Evolutionary conservation across 495 filamentous ascomycete species (phyloP), one percentile per base, ranked within the genome.

Genomic region (Annulohypoxylon bovei): DNA sequence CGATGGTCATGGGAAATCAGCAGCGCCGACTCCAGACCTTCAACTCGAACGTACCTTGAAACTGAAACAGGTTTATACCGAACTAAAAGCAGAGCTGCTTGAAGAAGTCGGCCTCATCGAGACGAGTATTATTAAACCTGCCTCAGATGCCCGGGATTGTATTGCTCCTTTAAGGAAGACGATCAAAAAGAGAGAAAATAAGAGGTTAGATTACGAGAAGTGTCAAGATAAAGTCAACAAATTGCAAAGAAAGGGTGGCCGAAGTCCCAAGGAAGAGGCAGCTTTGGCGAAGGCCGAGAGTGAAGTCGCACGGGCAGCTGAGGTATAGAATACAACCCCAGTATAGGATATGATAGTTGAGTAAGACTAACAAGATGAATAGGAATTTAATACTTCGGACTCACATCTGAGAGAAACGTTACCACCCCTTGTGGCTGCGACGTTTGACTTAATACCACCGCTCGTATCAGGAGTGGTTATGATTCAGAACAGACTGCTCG

Each of bases 111-210:
- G 79, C 61, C 82, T 86, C 53, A 90, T 98, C 62, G 93, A 97
- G 65, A 77, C 80, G 0, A 86, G 88, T 55, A 87, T 97, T 59
- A 85, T 96, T 39, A 84, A 84, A 66, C 93, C 94, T 1, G 90
- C 92, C 3, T 84, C 83, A 18, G 86, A 91, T 54, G 93, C 92
- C 2, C 91, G 90, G 74, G 88, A 91, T 53, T 88, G 77, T 42
- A 82, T 97, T 62, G 84, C 87, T 61, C 91, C 92, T 0, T 83
- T 97, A 76, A 91, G 93, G 75, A 97, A 95, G 79, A 91, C 91
- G 2, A 95, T 98, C 77, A 97, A 97, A 82, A 95, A 93, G 75
- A 84, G 95, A 40, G 93, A 96, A 72, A 91, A 97, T 72, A 93
- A 90, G 79, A 91, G 97, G 84, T 73, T 95, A 47, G 95, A 98